Conservation (phyloP, 768 basidiomycete species). For the Hygrophoropsis aurantiaca region DNA sequence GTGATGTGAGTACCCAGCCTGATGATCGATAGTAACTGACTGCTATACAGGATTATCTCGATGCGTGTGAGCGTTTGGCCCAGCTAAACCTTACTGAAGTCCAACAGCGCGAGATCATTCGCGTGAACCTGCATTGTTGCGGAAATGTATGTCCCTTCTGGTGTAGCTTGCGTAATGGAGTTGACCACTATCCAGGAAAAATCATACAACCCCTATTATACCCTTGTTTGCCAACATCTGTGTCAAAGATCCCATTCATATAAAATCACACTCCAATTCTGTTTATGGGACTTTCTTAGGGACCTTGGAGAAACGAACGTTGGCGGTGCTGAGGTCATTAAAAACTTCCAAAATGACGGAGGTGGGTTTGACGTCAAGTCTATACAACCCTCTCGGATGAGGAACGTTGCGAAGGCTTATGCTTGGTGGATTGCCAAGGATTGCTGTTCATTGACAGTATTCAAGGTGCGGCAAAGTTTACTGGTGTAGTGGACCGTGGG, state of each 20-base stretch:
- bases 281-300: constrained; percentile 94
- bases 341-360: constrained; percentile 49
- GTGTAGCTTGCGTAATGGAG: not conserved
- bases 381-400: constrained; percentile 56
- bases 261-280: constrained; percentile 92
- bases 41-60: constrained; percentile 82
- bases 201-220: constrained; percentile 93
- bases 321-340: constrained; percentile 77
- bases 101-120: constrained; percentile 93
- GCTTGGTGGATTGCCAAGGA: constrained; percentile 95
- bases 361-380: constrained; percentile 44
- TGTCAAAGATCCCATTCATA: constrained; percentile 78
- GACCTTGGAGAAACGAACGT: constrained; percentile 84
- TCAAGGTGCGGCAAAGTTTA: constrained; percentile 66
- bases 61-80: constrained; percentile 87
- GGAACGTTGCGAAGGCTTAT: constrained; percentile 81
- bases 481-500: not conserved
- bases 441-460: constrained; percentile 65
- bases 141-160: constrained; percentile 64
- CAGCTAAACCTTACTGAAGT: constrained; percentile 83
- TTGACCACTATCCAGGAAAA: constrained; percentile 55
- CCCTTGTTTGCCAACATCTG: constrained; percentile 83
- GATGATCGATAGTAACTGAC: not conserved
- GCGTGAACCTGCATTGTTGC: constrained; percentile 89
- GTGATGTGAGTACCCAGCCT: constrained; percentile 61